phyloP scores from a whole-genome alignment of 305 asterid species.

The Withania somnifera region DNA sequence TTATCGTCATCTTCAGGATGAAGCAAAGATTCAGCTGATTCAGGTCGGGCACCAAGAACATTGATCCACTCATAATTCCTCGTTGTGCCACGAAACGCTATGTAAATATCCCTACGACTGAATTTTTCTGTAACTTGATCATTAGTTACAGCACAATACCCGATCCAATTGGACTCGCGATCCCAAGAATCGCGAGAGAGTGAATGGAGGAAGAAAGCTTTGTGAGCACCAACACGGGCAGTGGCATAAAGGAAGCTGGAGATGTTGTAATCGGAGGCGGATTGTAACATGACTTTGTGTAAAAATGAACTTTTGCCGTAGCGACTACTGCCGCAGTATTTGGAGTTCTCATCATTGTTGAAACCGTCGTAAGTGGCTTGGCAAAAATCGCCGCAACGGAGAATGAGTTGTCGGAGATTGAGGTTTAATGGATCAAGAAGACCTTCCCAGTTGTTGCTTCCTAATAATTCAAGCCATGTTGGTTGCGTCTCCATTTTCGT shows the following conservation, averaged over 20 bases:
- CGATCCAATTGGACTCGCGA: slow-evolving; percentile 82
- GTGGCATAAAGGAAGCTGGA: slow-evolving; percentile 60
- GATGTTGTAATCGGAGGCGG: slow-evolving; percentile 42
- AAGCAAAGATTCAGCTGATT: slow-evolving; percentile 34
- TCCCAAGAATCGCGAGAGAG: slow-evolving; percentile 71
- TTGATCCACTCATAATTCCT: slow-evolving; percentile 67
- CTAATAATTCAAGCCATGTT: slow-evolving; percentile 52
- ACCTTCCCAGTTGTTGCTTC: slow-evolving; percentile 64
- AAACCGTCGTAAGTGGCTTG: slow-evolving; percentile 82
- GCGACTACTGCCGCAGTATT: slow-evolving; percentile 71
- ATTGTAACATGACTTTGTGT: slow-evolving; percentile 43
- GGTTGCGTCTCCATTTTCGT: slow-evolving; percentile 13
- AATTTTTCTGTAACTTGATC: slow-evolving; percentile 30
- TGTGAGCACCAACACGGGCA: slow-evolving; percentile 30
- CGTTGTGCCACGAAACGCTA: slow-evolving; percentile 69
- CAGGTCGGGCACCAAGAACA: slow-evolving; percentile 43
- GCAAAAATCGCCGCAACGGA: slow-evolving; percentile 82
- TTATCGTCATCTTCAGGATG: neutral
- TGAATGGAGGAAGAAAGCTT: slow-evolving; percentile 52
- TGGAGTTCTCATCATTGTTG: slow-evolving; percentile 74
- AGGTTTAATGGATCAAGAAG: slow-evolving; percentile 53
- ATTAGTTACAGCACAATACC: slow-evolving; percentile 51
- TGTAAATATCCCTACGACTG: slow-evolving; percentile 65
- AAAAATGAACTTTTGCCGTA: slow-evolving; percentile 66
- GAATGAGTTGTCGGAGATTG: slow-evolving; percentile 59